A percentile compares a stretch with the other conserved stretches of the same genome.
phyloP scores from a whole-genome alignment of 257 asterid genomes.

The Eustoma russellianum region DNA sequence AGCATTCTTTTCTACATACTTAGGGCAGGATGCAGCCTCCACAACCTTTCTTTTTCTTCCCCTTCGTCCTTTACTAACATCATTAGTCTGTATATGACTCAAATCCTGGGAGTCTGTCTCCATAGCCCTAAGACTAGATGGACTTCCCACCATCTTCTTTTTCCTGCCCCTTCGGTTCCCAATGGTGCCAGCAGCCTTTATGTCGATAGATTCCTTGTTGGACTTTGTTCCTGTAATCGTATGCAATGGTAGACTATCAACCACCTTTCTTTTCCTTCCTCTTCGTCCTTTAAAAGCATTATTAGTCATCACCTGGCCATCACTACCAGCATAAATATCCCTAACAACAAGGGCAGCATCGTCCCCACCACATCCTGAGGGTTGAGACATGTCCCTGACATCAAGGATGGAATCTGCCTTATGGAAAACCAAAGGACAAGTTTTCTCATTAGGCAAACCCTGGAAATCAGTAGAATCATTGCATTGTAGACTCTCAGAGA shows the following conservation, averaged over 20 bases:
- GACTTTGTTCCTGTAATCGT: not conserved
- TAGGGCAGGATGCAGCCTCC: too few relatives aligned
- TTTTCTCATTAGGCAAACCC: not conserved
- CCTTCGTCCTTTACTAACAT: too few relatives aligned
- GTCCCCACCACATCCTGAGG: not conserved
- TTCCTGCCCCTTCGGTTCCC: constrained; percentile 6
- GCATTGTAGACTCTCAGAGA: constrained; percentile 1
- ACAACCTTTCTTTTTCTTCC: too few relatives aligned
- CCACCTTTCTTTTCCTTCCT: constrained; percentile 10
- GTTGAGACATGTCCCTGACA: constrained; percentile 1
- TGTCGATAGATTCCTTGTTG: not conserved
- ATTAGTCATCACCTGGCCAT: not conserved
- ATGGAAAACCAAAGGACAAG: not conserved
- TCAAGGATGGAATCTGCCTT: constrained; percentile 2
- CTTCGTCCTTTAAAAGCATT: constrained; percentile 4
- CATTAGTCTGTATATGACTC: too few relatives aligned
- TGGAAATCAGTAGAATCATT: constrained; percentile 2
- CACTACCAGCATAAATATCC: constrained; percentile 1
- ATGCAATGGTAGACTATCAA: not conserved
- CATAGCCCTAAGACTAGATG: not conserved
- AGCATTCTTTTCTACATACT: too few relatives aligned
- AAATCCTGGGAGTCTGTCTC: not conserved
- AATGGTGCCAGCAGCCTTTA: not conserved
- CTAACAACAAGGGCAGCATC: constrained; percentile 7
- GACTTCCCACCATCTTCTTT: constrained; percentile 1